Conservation (phyloP, 1,284 basidiomycete species). For the Xerocomus nothofagi region DNA sequence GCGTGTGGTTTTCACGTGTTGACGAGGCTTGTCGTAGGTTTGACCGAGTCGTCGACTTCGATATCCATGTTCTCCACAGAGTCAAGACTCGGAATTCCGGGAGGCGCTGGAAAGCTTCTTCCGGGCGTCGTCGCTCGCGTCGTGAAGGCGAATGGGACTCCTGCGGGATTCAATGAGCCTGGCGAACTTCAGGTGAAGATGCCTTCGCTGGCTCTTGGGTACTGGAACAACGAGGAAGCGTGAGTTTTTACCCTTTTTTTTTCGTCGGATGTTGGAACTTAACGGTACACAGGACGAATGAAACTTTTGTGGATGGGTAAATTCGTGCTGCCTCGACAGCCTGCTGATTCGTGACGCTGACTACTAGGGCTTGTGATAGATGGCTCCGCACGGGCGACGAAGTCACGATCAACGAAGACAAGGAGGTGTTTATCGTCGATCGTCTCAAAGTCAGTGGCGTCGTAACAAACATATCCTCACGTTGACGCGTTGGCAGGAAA, state of each 20-base stretch:
- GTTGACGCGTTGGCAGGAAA: constrained; percentile 42
- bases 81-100: constrained; percentile 50
- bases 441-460: constrained; percentile 56
- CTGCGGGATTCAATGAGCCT: constrained; percentile 55
- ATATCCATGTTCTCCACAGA: constrained; percentile 49
- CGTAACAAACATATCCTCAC: neutral
- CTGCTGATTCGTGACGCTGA: constrained; percentile 23
- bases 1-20: neutral
- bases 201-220: constrained; percentile 58
- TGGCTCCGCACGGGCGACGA: constrained; percentile 75
- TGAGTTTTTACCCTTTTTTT: constrained; percentile 38
- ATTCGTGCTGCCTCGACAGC: neutral
- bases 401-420: constrained; percentile 54
- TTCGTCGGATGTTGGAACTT: constrained; percentile 1
- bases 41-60: constrained; percentile 58
- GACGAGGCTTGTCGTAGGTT: constrained; percentile 29
- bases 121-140: constrained; percentile 53
- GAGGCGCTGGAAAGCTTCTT: constrained; percentile 55
- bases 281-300: constrained; percentile 43
- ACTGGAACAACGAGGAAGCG: constrained; percentile 63
- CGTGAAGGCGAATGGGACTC: constrained; percentile 59
- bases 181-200: constrained; percentile 62
- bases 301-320: constrained; percentile 55
- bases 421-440: constrained; percentile 65
- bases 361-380: constrained; percentile 37